Evolutionary conservation across 1,284 basidiomycete species (phyloP), one percentile per base, ranked within the genome.

Genomic region (Ganoderma lucidum): DNA sequence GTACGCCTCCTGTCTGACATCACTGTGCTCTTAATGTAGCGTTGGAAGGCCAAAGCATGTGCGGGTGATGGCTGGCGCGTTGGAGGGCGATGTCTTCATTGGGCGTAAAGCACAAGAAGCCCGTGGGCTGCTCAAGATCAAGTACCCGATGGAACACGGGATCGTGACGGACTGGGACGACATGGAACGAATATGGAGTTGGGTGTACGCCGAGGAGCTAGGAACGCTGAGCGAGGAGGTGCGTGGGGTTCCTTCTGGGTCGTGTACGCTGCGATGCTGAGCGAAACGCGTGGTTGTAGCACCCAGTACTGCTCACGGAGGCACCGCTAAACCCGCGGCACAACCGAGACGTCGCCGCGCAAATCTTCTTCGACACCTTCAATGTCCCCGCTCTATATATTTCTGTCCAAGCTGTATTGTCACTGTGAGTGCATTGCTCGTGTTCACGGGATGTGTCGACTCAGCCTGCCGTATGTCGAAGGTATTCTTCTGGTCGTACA

Each of bases 281-380:
- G 56, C 30, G 37, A 70, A 60, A 58, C 59, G 64, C 61, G 42
- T 35, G n/a, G 51, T 65, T 73, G 44, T 76, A 99, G 96, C 97
- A 99, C 81, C 97, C 98, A 44, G 98, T 99, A 41, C 84, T 98
- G 67, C 84, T 98, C 66, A 98, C 96, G 19, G 96, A 98, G 84
- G 96, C 96, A 58, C 97, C 97, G 2, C 84, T 98, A 67, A 99
- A 99, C 81, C 97, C 97, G 70, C 90, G 96, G 75, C 92, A 91
- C 78, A 98, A 99, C 82, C 90, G 97, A 72, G 97, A 98, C 80
- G 87, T 96, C 62, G 96, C 97, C 23, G 97, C 97, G 9, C 96
- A 98, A 81, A 97, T 98, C 83, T 98, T 99, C 83, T 99, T 98
- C 81, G 97, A 99, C 79, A 98, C 97, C 3, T 98, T 98, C 89